A percentile compares a stretch with the other conserved stretches of the same genome.
Conservation (phyloP, 257 asterid species). For the Lycium barbarum region DNA sequence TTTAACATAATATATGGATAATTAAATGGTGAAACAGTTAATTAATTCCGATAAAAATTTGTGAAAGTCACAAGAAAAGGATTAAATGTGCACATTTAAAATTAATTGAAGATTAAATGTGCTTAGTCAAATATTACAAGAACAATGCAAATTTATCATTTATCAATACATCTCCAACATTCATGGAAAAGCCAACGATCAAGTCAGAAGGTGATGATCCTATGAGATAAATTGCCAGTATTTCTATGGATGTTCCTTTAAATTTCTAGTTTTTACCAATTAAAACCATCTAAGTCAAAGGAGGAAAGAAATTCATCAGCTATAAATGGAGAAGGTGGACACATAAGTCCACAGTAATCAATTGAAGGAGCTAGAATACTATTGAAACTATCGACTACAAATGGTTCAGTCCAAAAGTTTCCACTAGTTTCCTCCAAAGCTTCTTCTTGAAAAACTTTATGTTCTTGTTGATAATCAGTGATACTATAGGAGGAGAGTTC, state of each 20-base stretch:
- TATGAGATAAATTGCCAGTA: neutral
- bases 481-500: constrained; percentile 18
- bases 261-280: neutral
- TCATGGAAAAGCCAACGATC: neutral
- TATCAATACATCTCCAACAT: neutral
- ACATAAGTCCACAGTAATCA: constrained; percentile 26
- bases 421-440: neutral
- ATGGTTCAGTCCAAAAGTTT: constrained; percentile 34
- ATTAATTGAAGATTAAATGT: too few relatives aligned
- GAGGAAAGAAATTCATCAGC: constrained; percentile 33
- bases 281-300: constrained; percentile 22
- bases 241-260: too few relatives aligned
- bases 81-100: too few relatives aligned
- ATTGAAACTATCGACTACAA: neutral
- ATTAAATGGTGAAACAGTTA: too few relatives aligned
- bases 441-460: constrained; percentile 7
- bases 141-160: too few relatives aligned
- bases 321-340: constrained; percentile 40
- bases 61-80: too few relatives aligned
- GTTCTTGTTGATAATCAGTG: neutral
- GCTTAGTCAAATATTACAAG: too few relatives aligned
- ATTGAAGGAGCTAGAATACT: neutral
- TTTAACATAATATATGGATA: too few relatives aligned
- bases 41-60: too few relatives aligned
- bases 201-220: neutral